phyloP scores from a whole-genome alignment of 768 basidiomycete species.

The Phaffia australis region DNA sequence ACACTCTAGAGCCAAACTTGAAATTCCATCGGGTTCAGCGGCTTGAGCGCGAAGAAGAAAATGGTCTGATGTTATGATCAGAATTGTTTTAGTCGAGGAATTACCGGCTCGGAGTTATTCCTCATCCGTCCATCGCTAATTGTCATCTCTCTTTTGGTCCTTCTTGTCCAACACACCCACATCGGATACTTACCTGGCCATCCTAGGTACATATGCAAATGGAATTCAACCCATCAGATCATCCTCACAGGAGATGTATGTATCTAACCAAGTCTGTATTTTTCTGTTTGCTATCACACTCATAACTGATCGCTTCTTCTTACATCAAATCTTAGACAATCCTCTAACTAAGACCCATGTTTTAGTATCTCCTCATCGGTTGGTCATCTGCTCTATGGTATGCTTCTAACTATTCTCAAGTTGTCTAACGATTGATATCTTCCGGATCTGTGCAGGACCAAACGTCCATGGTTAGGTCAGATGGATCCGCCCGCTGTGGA shows the following conservation, averaged over 20 bases:
- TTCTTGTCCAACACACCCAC: too few species aligned
- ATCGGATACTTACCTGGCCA: too few species aligned
- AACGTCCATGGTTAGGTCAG: conserved; percentile 85
- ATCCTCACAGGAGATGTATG: conserved; percentile 36
- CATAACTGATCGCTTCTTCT: neutral
- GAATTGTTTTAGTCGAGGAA: too few species aligned
- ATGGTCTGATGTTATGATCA: too few species aligned
- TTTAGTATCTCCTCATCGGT: conserved; percentile 76
- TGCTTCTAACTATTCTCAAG: neutral
- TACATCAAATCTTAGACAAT: conserved; percentile 48
- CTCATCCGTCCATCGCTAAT: too few species aligned
- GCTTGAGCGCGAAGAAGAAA: too few species aligned
- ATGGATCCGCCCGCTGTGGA: conserved; percentile 53
- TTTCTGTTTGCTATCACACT: neutral
- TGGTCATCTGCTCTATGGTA: neutral
- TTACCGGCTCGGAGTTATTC: too few species aligned
- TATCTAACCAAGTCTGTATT: neutral
- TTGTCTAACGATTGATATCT: neutral
- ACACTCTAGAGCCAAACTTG: too few species aligned
- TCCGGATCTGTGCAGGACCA: conserved; percentile 40
- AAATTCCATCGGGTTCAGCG: too few species aligned
- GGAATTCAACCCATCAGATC: conserved; percentile 31
- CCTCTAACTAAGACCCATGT: conserved; percentile 65
- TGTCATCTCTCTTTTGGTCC: too few species aligned
- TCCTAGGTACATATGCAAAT: too few species aligned